Evolutionary conservation across 169 alveolate genomes (phyloP).

Genomic region (Plasmodium gallinaceum): DNA sequence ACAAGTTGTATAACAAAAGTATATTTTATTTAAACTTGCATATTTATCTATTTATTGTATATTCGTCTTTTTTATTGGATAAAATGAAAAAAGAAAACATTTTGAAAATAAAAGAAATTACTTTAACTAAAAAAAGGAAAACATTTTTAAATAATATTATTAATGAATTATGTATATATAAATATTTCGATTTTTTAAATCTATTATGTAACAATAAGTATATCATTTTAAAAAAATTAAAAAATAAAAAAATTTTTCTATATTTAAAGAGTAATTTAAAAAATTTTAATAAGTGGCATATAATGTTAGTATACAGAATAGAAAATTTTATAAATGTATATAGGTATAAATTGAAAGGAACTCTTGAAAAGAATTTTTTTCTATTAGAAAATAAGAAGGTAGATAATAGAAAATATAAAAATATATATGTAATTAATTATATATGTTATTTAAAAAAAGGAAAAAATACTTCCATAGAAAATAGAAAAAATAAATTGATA

Average conservation of each 20-base stretch:
- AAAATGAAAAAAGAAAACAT: neutral
- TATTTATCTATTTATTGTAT: constrained; percentile 42
- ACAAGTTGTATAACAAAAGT: constrained; percentile 18
- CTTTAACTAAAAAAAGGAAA: too few relatives aligned
- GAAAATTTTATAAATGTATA: constrained; percentile 5
- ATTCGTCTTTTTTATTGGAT: constrained; percentile 9
- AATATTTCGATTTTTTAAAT: constrained; percentile 17
- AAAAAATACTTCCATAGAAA: neutral
- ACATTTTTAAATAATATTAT: neutral
- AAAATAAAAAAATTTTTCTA: neutral
- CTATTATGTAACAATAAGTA: neutral
- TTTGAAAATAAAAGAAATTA: neutral
- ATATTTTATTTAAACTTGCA: constrained; percentile 36
- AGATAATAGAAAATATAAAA: neutral
- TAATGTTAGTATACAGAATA: neutral
- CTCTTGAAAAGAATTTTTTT: neutral
- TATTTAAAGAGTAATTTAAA: neutral
- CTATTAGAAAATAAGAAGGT: neutral
- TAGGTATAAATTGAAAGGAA: neutral
- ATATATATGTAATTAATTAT: neutral
- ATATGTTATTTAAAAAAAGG: neutral
- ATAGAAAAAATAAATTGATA: neutral
- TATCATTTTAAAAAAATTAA: neutral
- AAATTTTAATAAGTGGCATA: neutral
- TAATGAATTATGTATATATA: neutral